Percentiles rank a stretch among this genome's conserved stretches.
Conservation (phyloP, 805 yeast genomes). For the Sugiyamaella marilandica region DNA sequence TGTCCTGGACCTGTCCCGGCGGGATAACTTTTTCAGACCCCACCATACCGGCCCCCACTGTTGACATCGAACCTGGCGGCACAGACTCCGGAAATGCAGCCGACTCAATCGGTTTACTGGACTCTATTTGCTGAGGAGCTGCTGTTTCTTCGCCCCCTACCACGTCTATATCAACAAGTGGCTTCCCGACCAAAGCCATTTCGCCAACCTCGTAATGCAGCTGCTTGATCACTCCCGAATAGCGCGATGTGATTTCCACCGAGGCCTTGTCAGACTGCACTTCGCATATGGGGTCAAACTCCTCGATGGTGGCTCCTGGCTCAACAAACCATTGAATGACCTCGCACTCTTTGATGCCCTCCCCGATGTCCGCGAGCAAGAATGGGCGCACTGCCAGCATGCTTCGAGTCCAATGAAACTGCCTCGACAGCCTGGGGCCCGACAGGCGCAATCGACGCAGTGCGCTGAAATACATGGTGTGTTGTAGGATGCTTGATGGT, state of each 20-base stretch:
- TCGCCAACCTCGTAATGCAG: conserved; percentile 33
- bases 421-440: background rate
- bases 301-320: conserved; percentile 33
- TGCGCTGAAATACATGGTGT: background rate
- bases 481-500: background rate
- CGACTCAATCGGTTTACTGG: background rate
- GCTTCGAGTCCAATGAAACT: conserved; percentile 9
- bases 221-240: conserved; percentile 30
- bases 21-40: background rate
- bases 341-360: conserved; percentile 35
- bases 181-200: conserved; percentile 34
- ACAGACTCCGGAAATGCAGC: background rate
- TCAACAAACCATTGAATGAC: conserved; percentile 36
- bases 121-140: background rate
- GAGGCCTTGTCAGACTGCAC: conserved; percentile 35
- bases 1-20: background rate
- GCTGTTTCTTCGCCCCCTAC: conserved; percentile 14
- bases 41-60: background rate
- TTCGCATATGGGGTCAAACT: conserved; percentile 34
- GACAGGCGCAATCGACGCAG: background rate
- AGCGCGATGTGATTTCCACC: conserved; percentile 35
- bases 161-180: conserved; percentile 32
- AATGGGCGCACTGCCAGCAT: conserved; percentile 24
- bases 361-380: conserved; percentile 34
- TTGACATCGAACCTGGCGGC: background rate